A percentile compares a stretch with the other conserved stretches of the same genome.
Evolutionary conservation across 139 green algal species (phyloP).

Genomic region (Pleodorina starrii): DNA sequence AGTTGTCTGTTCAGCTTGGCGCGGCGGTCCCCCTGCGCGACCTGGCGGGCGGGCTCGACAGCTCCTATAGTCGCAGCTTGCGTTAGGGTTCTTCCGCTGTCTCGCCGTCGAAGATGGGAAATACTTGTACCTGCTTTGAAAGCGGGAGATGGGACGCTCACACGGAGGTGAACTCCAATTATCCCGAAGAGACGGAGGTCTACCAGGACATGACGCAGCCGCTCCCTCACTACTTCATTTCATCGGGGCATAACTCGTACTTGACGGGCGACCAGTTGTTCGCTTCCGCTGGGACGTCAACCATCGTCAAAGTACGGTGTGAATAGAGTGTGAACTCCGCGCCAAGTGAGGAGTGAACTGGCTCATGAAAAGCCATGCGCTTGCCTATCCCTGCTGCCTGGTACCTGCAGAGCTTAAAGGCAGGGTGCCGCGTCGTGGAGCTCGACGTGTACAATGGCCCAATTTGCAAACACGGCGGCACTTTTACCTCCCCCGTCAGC

Average conservation of each 20-base stretch:
- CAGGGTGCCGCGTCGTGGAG: conserved; percentile 57
- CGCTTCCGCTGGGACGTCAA: conserved; percentile 6
- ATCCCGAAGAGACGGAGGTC: not conserved
- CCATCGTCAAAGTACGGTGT: conserved; percentile 23
- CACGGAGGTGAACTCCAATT: not conserved
- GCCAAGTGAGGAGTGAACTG: not conserved
- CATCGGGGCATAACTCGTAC: conserved; percentile 57
- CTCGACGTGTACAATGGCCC: conserved; percentile 62
- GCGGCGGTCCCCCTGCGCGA: too few relatives aligned
- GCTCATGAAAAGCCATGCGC: not conserved
- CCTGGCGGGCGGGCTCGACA: too few relatives aligned
- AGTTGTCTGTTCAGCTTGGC: too few relatives aligned
- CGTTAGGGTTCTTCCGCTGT: too few relatives aligned
- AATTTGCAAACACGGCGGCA: conserved; percentile 60
- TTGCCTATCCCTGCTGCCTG: not conserved
- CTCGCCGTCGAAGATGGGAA: conserved; percentile 23
- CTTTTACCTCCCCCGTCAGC: conserved; percentile 34
- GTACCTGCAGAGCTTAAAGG: conserved; percentile 17
- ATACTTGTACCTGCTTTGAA: conserved; percentile 43
- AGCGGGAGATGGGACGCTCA: conserved; percentile 43
- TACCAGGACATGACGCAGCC: conserved; percentile 51
- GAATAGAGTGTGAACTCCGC: not conserved
- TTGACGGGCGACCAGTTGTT: conserved; percentile 50
- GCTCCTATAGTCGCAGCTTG: too few relatives aligned
- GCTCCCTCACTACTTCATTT: conserved; percentile 55